Conservation (phyloP, 2,329 filamentous ascomycete species). For the Endothia cerciana region DNA sequence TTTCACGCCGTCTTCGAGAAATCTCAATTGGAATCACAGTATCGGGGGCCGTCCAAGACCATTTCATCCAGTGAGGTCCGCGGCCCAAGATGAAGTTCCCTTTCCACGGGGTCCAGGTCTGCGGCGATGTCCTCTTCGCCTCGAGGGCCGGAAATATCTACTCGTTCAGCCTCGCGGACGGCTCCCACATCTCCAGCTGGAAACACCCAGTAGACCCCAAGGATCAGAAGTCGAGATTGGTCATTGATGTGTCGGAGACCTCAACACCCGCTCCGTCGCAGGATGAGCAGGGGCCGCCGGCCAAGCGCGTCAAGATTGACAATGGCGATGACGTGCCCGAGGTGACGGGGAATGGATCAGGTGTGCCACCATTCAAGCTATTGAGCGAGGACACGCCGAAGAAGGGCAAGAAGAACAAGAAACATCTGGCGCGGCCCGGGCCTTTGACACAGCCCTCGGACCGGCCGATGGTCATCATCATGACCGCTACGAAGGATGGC, state of each 20-base stretch:
- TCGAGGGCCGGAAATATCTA: slow-evolving; percentile 75
- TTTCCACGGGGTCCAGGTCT: slow-evolving; percentile 65
- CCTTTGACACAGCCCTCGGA: slow-evolving; percentile 24
- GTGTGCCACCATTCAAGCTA: slow-evolving; percentile 5
- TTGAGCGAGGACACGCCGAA: slow-evolving; percentile 35
- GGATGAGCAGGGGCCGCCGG: slow-evolving; percentile 30
- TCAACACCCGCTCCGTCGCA: slow-evolving; percentile 18
- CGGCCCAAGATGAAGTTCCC: slow-evolving; percentile 53
- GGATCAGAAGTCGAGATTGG: slow-evolving; percentile 33
- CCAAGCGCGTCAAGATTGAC: slow-evolving; percentile 37
- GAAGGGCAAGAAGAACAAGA: slow-evolving; percentile 36
- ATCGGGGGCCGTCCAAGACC: background rate
- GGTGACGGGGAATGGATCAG: slow-evolving; percentile 29
- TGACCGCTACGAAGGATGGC: slow-evolving; percentile 67
- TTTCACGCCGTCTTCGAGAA: background rate
- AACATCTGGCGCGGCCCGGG: slow-evolving; percentile 29
- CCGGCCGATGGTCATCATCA: slow-evolving; percentile 61
- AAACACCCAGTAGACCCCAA: slow-evolving; percentile 46
- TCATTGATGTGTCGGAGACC: slow-evolving; percentile 22
- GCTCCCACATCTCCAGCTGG: slow-evolving; percentile 66
- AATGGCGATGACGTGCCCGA: slow-evolving; percentile 28
- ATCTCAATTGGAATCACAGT: background rate
- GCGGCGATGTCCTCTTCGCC: slow-evolving; percentile 67
- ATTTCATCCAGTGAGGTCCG: background rate
- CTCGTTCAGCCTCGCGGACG: slow-evolving; percentile 63